These are phyloP conservation scores for Vigna reflexopilosa DNA, from an alignment of 306 rosid genomes.

Conservation along the genomic window DNA sequence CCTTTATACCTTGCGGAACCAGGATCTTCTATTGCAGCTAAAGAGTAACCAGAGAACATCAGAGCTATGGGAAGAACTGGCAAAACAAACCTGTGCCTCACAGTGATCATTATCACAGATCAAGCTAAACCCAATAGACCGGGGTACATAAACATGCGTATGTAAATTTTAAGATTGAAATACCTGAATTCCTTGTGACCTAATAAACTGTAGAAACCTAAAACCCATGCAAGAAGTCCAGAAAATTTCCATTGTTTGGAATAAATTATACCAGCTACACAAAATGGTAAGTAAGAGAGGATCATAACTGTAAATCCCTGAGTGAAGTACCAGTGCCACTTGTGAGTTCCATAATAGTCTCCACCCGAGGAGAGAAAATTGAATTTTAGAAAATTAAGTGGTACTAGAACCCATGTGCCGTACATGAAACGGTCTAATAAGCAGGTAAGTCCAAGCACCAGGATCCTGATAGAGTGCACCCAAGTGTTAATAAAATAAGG, in stretches of 20 bases:
- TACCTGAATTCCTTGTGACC: constrained; percentile 99
- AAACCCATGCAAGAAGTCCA: constrained; percentile 87
- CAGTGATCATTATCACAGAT: constrained; percentile 39
- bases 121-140: constrained; percentile 34
- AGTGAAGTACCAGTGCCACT: constrained; percentile 99
- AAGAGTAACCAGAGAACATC: constrained; percentile 84
- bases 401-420: constrained; percentile 87
- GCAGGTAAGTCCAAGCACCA: constrained; percentile 77
- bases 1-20: constrained; percentile 45
- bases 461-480: constrained; percentile 58
- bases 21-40: constrained; percentile 62
- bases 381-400: constrained; percentile 88
- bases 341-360: constrained; percentile 97
- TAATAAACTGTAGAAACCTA: constrained; percentile 76
- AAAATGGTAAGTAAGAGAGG: constrained; percentile 82
- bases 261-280: constrained; percentile 70
- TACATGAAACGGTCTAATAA: constrained; percentile 79
- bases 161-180: constrained; percentile 30
- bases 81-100: constrained; percentile 78
- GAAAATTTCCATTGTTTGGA: constrained; percentile 85
- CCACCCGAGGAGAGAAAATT: constrained; percentile 95
- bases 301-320: constrained; percentile 91
- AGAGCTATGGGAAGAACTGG: constrained; percentile 94
- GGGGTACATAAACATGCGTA: constrained; percentile 27
- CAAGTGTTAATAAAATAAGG: constrained; percentile 30